Base-by-base conservation (phyloP, 257 asterid species). In the Echites panduratus region DNA sequence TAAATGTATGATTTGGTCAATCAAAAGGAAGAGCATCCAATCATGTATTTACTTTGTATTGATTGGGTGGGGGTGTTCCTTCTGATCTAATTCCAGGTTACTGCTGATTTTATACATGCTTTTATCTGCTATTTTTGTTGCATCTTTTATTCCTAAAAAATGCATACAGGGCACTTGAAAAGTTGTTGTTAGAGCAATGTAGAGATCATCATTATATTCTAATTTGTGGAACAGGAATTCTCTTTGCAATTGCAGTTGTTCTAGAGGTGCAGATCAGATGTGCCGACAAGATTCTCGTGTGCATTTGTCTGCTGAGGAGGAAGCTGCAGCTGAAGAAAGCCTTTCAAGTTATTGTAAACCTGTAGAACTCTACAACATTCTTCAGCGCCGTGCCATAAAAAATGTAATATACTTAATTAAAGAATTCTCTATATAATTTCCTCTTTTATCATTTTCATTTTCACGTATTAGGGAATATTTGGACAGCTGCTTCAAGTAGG, bases 291-390 rank as follows among this genome's bases (percentile, higher is more conserved):
- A 87, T 78, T 87, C 93, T 73, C 93, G 92, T 78, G 85, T 83
- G 58, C 91, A 87, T 74, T 87, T 95, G 86, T 87, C 99, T 71
- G 86, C 90, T 32, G 98, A 95, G 77, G 97, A 92, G 86, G 92
- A 92, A 82, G 85, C 81, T 78, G 96, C 91, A 68, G 97, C 96
- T 35, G 98, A 95, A 85, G 98, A 90, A 84, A 90, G 99, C 85
- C 96, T 95, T 48, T 84, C 97, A 58, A 81, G 73, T 70, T 95
- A 92, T 76, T 92, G 98, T 92, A 95, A 95, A 85, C 99, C 99
- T 27, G 97, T 95, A 73, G 99, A 95, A 48, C 76, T 92, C 62
- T 95, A 95, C 82, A 95, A 95, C 81, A 92, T 95, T 73, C 90
- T 95, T 72, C 97, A 92, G 81, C 98, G 98, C 48, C 96, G 99